These are phyloP conservation scores for Teunomyces kruisii DNA, from an alignment of 805 yeast genomes.

Conservation along the genomic window DNA sequence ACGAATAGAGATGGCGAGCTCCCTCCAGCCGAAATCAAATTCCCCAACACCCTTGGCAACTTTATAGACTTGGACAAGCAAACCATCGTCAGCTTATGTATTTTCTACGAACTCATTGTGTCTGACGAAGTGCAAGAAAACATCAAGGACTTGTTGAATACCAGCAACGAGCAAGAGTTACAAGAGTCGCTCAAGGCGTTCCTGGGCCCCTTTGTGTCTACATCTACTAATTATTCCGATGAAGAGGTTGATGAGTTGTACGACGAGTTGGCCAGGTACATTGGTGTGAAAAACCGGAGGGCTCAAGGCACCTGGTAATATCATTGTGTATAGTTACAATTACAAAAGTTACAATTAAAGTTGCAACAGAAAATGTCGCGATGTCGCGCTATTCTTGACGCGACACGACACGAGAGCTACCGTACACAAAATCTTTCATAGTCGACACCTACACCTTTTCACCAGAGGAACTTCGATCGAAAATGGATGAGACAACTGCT, in stretches of 20 bases:
- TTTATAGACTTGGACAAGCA: conserved; percentile 48
- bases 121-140: conserved; percentile 50
- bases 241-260: conserved; percentile 55
- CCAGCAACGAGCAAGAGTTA: conserved; percentile 11
- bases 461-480: not conserved
- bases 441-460: conserved; percentile 1
- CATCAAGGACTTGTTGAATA: conserved; percentile 4
- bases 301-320: conserved; percentile 50
- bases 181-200: conserved; percentile 5
- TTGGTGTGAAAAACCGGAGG: conserved; percentile 62
- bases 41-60: conserved; percentile 59
- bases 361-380: conserved; percentile 2
- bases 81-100: conserved; percentile 53
- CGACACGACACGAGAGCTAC: not conserved
- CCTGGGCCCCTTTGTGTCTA: not conserved
- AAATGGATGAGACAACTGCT: conserved; percentile 17
- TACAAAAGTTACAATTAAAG: not conserved
- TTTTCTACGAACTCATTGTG: conserved; percentile 77
- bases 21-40: conserved; percentile 46
- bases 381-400: not conserved
- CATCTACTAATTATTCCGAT: conserved; percentile 24
- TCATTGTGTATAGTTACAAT: not conserved
- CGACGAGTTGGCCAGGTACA: conserved; percentile 64
- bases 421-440: not conserved
- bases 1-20: conserved; percentile 78